Conservation (phyloP, 1,284 basidiomycete species). For the Rugosomyces carneus region DNA sequence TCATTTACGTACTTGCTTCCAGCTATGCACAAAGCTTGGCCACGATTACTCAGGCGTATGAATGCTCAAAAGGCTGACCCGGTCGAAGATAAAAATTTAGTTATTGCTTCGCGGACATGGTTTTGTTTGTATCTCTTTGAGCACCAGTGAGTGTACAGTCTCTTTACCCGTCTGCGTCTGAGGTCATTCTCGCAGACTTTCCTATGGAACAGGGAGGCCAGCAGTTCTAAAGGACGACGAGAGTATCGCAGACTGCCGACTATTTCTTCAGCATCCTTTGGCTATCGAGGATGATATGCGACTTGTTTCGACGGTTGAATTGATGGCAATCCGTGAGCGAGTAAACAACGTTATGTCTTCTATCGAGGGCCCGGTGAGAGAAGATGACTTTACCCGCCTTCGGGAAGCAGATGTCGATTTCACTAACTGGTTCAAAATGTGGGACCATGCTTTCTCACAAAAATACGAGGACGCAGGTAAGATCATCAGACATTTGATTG, state of each 20-base stretch:
- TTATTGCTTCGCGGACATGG: conserved; percentile 81
- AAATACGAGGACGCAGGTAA: conserved; percentile 76
- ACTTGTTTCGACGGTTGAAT: conserved; percentile 87
- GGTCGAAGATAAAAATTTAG: conserved; percentile 70
- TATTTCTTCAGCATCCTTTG: conserved; percentile 81
- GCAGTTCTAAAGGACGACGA: conserved; percentile 90
- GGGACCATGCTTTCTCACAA: conserved; percentile 75
- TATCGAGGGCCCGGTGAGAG: conserved; percentile 61
- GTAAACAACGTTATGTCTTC: conserved; percentile 67
- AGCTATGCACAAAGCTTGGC: conserved; percentile 90
- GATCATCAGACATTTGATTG: conserved; percentile 16
- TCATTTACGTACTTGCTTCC: conserved; percentile 6
- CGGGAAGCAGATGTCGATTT: conserved; percentile 64
- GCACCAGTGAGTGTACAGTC: conserved; percentile 66
- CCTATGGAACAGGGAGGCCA: conserved; percentile 88
- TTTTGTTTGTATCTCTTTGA: conserved; percentile 90
- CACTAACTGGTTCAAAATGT: conserved; percentile 64
- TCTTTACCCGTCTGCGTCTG: conserved; percentile 1
- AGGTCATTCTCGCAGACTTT: conserved; percentile 50
- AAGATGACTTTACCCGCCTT: conserved; percentile 59
- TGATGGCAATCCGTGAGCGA: conserved; percentile 76
- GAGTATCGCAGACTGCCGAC: conserved; percentile 75
- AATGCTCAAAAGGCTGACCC: conserved; percentile 53
- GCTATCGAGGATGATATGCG: conserved; percentile 91
- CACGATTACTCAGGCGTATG: conserved; percentile 72